Evolutionary conservation across 495 filamentous ascomycete genomes (phyloP).

Genomic region (Cladorrhinum samala): DNA sequence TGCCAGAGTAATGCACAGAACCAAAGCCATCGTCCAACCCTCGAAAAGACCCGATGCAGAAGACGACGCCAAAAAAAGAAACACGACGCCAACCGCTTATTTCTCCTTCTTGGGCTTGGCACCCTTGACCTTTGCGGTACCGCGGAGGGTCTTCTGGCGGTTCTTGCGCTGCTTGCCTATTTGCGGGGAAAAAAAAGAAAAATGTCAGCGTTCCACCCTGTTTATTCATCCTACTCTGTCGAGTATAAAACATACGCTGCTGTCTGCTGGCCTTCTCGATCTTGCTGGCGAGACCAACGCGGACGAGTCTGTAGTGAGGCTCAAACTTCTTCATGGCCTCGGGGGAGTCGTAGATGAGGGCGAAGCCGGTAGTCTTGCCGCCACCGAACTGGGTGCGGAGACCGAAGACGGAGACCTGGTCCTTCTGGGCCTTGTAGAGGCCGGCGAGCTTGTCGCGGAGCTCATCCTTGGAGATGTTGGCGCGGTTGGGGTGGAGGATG

Average conservation of each 20-base stretch:
- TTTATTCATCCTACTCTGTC: neutral
- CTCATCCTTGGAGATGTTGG: conserved; percentile 98
- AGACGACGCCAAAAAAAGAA: conserved; percentile 25
- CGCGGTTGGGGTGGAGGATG: conserved; percentile 96
- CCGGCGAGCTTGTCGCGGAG: conserved; percentile 90
- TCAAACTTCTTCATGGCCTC: conserved; percentile 99
- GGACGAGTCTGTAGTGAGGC: conserved; percentile 92
- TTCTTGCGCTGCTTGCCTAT: conserved; percentile 99
- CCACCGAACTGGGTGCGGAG: conserved; percentile 98
- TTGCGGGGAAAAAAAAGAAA: conserved; percentile 8
- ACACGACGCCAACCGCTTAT: conserved; percentile 32
- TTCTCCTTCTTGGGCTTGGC: conserved; percentile 75
- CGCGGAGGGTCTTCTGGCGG: conserved; percentile 95
- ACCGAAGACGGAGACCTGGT: conserved; percentile 93
- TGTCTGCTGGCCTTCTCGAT: conserved; percentile 94
- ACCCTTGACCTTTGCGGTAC: conserved; percentile 85
- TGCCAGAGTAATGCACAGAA: conserved; percentile 30
- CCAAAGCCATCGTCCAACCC: conserved; percentile 27
- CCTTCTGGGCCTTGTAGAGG: conserved; percentile 96
- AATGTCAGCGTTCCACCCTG: conserved; percentile 28
- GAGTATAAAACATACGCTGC: conserved; percentile 73
- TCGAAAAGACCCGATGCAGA: conserved; percentile 20
- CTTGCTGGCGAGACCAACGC: conserved; percentile 85
- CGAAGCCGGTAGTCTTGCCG: conserved; percentile 98
- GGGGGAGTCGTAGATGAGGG: conserved; percentile 92